Evolutionary conservation across 495 filamentous ascomycete genomes (phyloP).

Genomic region (Physcia stellaris): DNA sequence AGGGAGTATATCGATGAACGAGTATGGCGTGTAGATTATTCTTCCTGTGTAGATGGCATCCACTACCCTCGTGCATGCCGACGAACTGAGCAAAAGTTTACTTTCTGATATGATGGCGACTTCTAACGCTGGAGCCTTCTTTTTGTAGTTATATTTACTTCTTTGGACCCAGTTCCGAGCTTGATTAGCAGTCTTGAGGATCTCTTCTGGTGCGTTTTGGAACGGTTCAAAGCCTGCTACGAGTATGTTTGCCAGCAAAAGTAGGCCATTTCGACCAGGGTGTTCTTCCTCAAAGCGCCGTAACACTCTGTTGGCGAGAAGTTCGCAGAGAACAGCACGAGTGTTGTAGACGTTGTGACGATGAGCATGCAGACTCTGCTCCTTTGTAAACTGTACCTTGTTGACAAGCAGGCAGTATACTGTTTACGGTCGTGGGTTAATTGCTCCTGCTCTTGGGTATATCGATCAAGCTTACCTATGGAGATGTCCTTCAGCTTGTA

Average conservation of each 20-base stretch:
- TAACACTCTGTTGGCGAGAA: slow-evolving; percentile 51
- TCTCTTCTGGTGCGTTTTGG: slow-evolving; percentile 46
- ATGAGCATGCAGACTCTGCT: slow-evolving; percentile 51
- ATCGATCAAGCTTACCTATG: slow-evolving; percentile 27
- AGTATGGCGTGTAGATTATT: slow-evolving; percentile 55
- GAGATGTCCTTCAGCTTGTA: slow-evolving; percentile 58
- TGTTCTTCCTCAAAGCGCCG: slow-evolving; percentile 55
- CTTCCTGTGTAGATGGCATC: slow-evolving; percentile 55
- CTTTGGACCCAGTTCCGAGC: slow-evolving; percentile 31
- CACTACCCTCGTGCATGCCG: slow-evolving; percentile 56
- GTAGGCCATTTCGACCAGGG: slow-evolving; percentile 42
- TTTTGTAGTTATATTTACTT: slow-evolving; percentile 35
- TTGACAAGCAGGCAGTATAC: slow-evolving; percentile 65
- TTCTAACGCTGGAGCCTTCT: slow-evolving; percentile 53
- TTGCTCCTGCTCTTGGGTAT: background rate
- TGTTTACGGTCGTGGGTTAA: slow-evolving; percentile 2
- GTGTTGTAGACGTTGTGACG: slow-evolving; percentile 58
- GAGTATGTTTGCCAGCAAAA: slow-evolving; percentile 56
- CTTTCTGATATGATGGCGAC: slow-evolving; percentile 58
- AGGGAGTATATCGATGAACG: slow-evolving; percentile 56
- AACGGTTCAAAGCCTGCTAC: slow-evolving; percentile 63
- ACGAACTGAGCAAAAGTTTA: slow-evolving; percentile 50
- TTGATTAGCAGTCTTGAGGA: slow-evolving; percentile 34
- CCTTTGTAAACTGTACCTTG: slow-evolving; percentile 49
- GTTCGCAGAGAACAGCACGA: slow-evolving; percentile 52